A percentile compares a stretch with the other conserved stretches of the same genome.
Evolutionary conservation across 2,329 filamentous ascomycete genomes (phyloP).

Genomic region (Clonostachys byssicola): DNA sequence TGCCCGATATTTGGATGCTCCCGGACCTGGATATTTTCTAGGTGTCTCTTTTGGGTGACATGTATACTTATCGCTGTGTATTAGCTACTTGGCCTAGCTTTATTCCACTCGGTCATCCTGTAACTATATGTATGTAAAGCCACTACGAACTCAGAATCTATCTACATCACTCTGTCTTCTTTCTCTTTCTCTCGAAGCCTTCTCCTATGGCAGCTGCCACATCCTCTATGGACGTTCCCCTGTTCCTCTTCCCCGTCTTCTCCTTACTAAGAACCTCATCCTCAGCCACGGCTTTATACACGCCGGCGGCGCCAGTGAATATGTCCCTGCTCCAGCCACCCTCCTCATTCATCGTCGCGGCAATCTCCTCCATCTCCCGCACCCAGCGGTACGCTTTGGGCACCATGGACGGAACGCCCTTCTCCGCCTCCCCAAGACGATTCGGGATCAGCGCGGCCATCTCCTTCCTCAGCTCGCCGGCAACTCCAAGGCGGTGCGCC

Average conservation of each 20-base stretch:
- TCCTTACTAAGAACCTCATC: conserved; percentile 57
- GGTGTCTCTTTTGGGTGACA: no score
- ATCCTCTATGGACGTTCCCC: conserved; percentile 53
- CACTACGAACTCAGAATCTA: background rate
- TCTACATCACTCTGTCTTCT: conserved; percentile 17
- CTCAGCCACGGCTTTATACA: conserved; percentile 59
- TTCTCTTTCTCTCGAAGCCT: conserved; percentile 39
- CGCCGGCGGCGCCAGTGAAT: conserved; percentile 55
- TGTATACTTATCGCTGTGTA: no score
- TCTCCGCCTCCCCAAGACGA: conserved; percentile 39
- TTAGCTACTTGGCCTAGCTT: no score
- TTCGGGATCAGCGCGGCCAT: conserved; percentile 45
- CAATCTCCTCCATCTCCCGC: conserved; percentile 73
- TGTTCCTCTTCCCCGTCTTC: conserved; percentile 49
- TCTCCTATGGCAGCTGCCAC: conserved; percentile 45
- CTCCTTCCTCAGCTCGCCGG: conserved; percentile 52
- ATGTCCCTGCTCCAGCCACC: conserved; percentile 55
- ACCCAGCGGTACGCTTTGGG: conserved; percentile 78
- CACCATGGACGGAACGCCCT: conserved; percentile 54
- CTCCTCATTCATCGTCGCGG: conserved; percentile 57
- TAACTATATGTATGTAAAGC: background rate
- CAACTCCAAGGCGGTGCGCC: conserved; percentile 58
- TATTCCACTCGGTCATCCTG: background rate
- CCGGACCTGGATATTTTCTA: no score
- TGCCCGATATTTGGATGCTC: no score